Evolutionary conservation across 2,329 filamentous ascomycete genomes (phyloP).

Genomic region (Stromatinia cepivora): DNA sequence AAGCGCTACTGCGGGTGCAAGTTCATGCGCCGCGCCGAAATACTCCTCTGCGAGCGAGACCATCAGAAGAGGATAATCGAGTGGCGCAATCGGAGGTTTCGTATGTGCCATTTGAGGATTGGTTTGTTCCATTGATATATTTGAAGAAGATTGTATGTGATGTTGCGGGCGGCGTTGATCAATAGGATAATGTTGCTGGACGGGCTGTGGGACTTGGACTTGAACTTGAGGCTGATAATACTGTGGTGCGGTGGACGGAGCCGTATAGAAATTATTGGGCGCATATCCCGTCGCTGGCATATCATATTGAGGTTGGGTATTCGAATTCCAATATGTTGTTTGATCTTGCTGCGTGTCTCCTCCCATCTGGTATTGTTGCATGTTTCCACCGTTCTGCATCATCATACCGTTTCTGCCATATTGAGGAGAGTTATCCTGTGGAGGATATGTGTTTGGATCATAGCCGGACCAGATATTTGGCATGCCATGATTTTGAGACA

Average conservation of each 20-base stretch:
- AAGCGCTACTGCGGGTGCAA: constrained; percentile 51
- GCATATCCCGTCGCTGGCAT: constrained; percentile 19
- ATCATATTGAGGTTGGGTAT: constrained; percentile 16
- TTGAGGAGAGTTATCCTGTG: constrained; percentile 20
- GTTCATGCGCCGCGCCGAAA: constrained; percentile 62
- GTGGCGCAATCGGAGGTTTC: constrained; percentile 20
- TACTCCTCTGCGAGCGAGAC: constrained; percentile 76
- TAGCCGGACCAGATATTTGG: constrained; percentile 20
- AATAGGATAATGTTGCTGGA: constrained; percentile 27
- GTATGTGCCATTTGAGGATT: constrained; percentile 22
- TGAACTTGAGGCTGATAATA: constrained; percentile 24
- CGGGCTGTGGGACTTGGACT: constrained; percentile 20
- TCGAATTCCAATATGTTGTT: constrained; percentile 18
- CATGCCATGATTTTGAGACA: constrained; percentile 24
- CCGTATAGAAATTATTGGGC: constrained; percentile 16
- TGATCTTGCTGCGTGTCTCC: constrained; percentile 16
- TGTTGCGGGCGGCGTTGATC: constrained; percentile 14
- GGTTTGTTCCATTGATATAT: constrained; percentile 16
- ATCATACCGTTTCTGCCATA: constrained; percentile 19
- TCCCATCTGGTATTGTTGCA: constrained; percentile 20
- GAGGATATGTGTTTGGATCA: constrained; percentile 23
- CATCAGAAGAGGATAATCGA: constrained; percentile 48
- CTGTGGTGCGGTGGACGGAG: constrained; percentile 20
- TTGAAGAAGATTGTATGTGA: constrained; percentile 15
- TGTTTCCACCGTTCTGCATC: constrained; percentile 18